phyloP scores from a whole-genome alignment of 2,329 filamentous ascomycete genomes.

The Ophiostoma triangulosporum region DNA sequence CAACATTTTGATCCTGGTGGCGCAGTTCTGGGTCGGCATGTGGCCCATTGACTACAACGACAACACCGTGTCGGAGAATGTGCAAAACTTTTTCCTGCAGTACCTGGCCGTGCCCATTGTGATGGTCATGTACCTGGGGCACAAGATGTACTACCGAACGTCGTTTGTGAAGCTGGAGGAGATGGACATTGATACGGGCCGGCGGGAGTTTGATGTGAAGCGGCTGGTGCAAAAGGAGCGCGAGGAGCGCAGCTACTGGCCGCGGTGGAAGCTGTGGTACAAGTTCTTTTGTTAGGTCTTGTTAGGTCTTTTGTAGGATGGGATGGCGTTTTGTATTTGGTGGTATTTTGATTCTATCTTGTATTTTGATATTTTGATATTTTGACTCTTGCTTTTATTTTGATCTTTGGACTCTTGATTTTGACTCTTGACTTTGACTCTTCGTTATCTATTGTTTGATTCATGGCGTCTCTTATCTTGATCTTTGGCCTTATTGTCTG shows the following conservation, averaged over 20 bases:
- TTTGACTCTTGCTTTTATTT: not conserved
- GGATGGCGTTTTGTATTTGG: conserved; percentile 6
- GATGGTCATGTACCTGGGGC: conserved; percentile 51
- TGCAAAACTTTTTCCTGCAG: conserved; percentile 57
- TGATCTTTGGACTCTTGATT: not conserved
- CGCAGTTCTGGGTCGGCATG: conserved; percentile 80
- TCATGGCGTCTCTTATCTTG: no score
- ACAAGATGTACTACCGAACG: conserved; percentile 65
- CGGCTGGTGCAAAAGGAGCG: conserved; percentile 67
- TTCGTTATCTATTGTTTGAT: no score
- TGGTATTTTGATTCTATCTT: not conserved
- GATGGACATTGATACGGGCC: conserved; percentile 79
- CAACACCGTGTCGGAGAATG: conserved; percentile 31
- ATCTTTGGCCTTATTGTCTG: no score
- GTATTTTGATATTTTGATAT: not conserved
- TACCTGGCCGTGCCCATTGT: conserved; percentile 61
- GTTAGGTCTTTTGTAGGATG: not conserved
- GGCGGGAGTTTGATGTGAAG: conserved; percentile 70
- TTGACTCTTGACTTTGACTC: no score
- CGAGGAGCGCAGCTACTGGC: conserved; percentile 60
- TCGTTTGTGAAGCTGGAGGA: conserved; percentile 51
- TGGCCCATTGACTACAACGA: conserved; percentile 52
- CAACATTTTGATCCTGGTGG: conserved; percentile 62
- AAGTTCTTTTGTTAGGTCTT: conserved; percentile 52
- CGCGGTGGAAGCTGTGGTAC: conserved; percentile 62